Percentiles rank a stretch among this genome's conserved stretches.
These are phyloP conservation scores for Pinus taeda DNA, from an alignment of 75 land plant genomes.

Conservation along the genomic window DNA sequence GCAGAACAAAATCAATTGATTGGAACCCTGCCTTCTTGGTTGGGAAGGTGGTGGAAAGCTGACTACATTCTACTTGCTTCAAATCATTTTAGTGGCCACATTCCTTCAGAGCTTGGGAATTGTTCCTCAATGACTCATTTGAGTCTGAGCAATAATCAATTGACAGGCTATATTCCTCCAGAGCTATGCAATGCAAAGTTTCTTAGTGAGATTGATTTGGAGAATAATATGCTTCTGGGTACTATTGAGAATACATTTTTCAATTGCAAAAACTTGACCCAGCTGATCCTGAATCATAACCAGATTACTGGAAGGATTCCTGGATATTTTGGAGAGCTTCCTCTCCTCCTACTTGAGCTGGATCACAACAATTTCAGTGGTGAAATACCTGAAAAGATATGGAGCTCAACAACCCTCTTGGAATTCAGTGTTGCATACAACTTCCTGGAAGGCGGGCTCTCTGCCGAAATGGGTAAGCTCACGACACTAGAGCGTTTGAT, in stretches of 20 bases:
- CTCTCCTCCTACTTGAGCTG: conserved; percentile 14
- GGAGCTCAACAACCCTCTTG: conserved; percentile 18
- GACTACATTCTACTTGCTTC: conserved; percentile 11
- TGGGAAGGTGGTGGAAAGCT: conserved; percentile 13
- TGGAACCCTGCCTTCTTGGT: conserved; percentile 19
- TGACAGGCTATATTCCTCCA: conserved; percentile 47
- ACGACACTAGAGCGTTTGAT: conserved; percentile 4
- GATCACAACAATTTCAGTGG: conserved; percentile 31
- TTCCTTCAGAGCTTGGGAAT: conserved; percentile 42
- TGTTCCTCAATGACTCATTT: conserved; percentile 16
- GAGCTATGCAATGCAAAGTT: conserved; percentile 39
- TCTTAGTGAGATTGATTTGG: conserved; percentile 16
- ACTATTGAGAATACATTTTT: conserved; percentile 20
- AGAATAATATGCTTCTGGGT: conserved; percentile 15
- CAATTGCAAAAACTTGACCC: conserved; percentile 12
- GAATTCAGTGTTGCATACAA: conserved; percentile 20
- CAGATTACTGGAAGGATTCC: conserved; percentile 26
- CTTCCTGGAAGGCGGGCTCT: conserved; percentile 9
- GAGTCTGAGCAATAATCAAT: conserved; percentile 32
- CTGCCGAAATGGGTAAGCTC: conserved; percentile 22
- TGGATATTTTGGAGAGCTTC: conserved; percentile 18
- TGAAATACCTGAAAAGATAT: conserved; percentile 24
- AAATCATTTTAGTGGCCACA: conserved; percentile 42
- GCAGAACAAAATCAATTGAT: conserved; percentile 13
- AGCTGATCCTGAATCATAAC: conserved; percentile 16